Conservation (phyloP, 2,329 filamentous ascomycete species). For the Curvularia verruculosa region DNA sequence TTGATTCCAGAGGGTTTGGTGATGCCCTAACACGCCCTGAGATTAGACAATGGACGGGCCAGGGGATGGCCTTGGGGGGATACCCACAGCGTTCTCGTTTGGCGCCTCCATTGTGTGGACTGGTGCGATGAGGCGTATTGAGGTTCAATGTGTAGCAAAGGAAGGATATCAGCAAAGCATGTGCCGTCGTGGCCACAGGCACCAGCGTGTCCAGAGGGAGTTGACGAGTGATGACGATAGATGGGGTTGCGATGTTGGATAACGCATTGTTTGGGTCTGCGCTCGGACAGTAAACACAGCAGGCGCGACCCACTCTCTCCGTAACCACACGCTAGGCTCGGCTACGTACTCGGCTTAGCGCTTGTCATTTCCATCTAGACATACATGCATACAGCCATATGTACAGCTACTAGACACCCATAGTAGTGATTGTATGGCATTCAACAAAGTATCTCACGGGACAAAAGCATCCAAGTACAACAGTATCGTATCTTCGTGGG, state of each 20-base stretch:
- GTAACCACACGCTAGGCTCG: constrained; percentile 7
- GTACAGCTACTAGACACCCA: background rate
- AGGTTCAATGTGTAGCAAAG: constrained; percentile 4
- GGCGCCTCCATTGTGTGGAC: constrained; percentile 27
- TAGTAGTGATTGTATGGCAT: background rate
- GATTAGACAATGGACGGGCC: constrained; percentile 21
- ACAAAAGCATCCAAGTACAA: background rate
- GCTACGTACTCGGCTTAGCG: constrained; percentile 2
- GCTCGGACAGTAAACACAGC: constrained; percentile 19
- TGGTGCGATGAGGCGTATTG: background rate
- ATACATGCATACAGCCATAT: background rate
- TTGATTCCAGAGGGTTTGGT: constrained; percentile 41
- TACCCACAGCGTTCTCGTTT: constrained; percentile 42
- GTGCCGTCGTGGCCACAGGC: constrained; percentile 6
- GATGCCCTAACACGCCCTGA: constrained; percentile 25
- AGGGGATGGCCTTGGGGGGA: constrained; percentile 1
- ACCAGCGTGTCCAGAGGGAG: constrained; percentile 12
- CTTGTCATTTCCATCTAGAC: too few species aligned
- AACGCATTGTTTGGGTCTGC: constrained; percentile 17
- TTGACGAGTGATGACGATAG: background rate
- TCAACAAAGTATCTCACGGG: background rate
- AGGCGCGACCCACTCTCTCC: constrained; percentile 12
- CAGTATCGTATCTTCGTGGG: constrained; percentile 11
- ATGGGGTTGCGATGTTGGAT: constrained; percentile 11
- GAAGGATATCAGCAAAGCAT: constrained; percentile 17